phyloP scores from a whole-genome alignment of 148 eudicot genomes.

The Suaeda aralocaspica region DNA sequence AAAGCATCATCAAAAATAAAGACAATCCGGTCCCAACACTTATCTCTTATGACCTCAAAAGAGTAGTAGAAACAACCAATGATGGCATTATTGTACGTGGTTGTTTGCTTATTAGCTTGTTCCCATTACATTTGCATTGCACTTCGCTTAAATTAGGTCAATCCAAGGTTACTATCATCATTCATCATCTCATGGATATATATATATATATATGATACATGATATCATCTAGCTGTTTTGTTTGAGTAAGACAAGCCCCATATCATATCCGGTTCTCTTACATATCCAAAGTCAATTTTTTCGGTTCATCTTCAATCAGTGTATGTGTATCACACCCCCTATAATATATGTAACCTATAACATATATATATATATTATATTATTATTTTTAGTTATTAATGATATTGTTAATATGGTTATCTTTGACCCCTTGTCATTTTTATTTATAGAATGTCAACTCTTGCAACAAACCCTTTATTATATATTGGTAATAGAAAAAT shows the following conservation, averaged over 20 bases:
- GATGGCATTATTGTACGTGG: constrained; percentile 4
- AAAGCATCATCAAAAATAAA: constrained; percentile 1
- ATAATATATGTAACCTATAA: neutral
- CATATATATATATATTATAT: too few species aligned
- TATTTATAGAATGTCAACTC: constrained; percentile 10
- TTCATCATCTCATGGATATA: too few species aligned
- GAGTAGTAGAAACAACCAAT: neutral
- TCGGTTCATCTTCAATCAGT: neutral
- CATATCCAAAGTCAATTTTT: constrained; percentile 9
- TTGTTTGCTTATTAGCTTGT: constrained; percentile 11
- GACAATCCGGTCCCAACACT: constrained; percentile 26
- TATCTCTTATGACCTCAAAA: neutral
- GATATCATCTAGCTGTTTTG: constrained; percentile 17
- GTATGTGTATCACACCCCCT: neutral
- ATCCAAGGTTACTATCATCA: constrained; percentile 13
- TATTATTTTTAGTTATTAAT: too few species aligned
- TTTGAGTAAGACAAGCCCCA: neutral
- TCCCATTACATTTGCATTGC: constrained; percentile 1
- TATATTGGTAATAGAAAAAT: neutral
- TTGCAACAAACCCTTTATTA: neutral
- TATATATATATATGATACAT: too few species aligned
- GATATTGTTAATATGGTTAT: too few species aligned
- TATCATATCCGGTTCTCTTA: neutral
- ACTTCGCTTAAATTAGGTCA: too few species aligned
- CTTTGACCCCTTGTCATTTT: too few species aligned